Conservation (phyloP, 768 basidiomycete genomes). For the Leccinum sublutescens region DNA sequence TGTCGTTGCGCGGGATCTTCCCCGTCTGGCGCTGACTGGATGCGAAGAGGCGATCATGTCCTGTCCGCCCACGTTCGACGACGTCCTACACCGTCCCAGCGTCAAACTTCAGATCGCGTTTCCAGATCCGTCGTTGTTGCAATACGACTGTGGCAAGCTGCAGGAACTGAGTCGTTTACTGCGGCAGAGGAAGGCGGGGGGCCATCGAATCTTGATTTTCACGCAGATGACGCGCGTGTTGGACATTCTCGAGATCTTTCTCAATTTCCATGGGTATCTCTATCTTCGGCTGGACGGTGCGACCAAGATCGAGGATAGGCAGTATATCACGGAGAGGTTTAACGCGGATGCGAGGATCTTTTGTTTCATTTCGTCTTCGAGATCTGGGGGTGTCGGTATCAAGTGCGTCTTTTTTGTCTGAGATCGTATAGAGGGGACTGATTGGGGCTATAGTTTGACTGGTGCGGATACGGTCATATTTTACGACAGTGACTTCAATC, state of each 20-base stretch:
- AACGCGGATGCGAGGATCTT: slow-evolving; percentile 75
- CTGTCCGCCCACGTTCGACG: slow-evolving; percentile 56
- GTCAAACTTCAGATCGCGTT: slow-evolving; percentile 93
- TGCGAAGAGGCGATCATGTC: slow-evolving; percentile 26
- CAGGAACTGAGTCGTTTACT: slow-evolving; percentile 80
- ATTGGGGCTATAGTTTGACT: slow-evolving; percentile 50
- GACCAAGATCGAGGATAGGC: slow-evolving; percentile 92
- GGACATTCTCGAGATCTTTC: slow-evolving; percentile 90
- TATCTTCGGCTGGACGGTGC: slow-evolving; percentile 94
- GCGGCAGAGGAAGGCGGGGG: slow-evolving; percentile 79
- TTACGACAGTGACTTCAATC: slow-evolving; percentile 96
- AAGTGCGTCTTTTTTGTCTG: slow-evolving; percentile 56
- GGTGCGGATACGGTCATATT: slow-evolving; percentile 96
- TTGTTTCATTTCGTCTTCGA: slow-evolving; percentile 86
- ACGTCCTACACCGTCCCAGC: slow-evolving; percentile 62
- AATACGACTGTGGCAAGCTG: slow-evolving; percentile 96
- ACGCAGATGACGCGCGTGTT: slow-evolving; percentile 96
- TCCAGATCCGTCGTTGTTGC: slow-evolving; percentile 83
- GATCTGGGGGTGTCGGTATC: slow-evolving; percentile 88
- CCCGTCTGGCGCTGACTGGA: slow-evolving; percentile 57
- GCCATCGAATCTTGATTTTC: slow-evolving; percentile 91
- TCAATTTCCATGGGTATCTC: slow-evolving; percentile 89
- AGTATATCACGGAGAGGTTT: slow-evolving; percentile 86
- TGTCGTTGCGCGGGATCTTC: slow-evolving; percentile 73
- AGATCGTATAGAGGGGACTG: slow-evolving; percentile 13